A percentile compares a stretch with the other conserved stretches of the same genome.
These are phyloP conservation scores for Coccomyxa sp. DNA, from an alignment of 139 green algal species.

Conservation along the genomic window DNA sequence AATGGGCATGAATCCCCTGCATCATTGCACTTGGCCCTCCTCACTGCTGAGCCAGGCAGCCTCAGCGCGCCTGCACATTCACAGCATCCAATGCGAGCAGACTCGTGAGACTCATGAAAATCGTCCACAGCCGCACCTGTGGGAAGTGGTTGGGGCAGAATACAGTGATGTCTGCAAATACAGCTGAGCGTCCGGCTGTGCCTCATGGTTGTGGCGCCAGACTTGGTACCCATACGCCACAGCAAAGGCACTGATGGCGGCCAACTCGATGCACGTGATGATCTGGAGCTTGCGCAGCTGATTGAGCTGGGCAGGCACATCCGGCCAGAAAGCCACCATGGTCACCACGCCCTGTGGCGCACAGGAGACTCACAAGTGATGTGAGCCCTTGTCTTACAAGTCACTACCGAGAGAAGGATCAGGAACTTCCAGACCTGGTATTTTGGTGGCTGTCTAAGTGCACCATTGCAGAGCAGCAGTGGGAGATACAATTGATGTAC, in stretches of 20 bases:
- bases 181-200: not conserved
- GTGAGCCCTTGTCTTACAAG: not conserved
- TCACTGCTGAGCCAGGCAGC: too few species aligned
- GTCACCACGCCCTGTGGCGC: not conserved
- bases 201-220: not conserved
- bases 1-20: too few species aligned
- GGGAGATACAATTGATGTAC: not conserved
- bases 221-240: not conserved
- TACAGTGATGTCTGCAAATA: not conserved
- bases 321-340: conserved; percentile 5
- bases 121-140: not conserved
- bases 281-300: conserved; percentile 1
- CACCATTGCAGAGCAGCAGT: not conserved
- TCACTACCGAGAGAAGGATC: too few species aligned
- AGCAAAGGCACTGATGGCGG: not conserved
- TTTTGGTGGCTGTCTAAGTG: not conserved
- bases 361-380: not conserved
- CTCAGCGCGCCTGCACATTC: too few species aligned
- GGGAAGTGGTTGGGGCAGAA: not conserved
- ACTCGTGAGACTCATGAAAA: too few species aligned
- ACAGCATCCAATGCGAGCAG: too few species aligned
- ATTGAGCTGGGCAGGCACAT: not conserved
- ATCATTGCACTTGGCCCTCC: too few species aligned
- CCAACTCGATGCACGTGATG: not conserved
- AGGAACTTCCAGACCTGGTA: not conserved